These are phyloP conservation scores for Escallonia rubra DNA, from an alignment of 129 eudicot species.

Conservation along the genomic window DNA sequence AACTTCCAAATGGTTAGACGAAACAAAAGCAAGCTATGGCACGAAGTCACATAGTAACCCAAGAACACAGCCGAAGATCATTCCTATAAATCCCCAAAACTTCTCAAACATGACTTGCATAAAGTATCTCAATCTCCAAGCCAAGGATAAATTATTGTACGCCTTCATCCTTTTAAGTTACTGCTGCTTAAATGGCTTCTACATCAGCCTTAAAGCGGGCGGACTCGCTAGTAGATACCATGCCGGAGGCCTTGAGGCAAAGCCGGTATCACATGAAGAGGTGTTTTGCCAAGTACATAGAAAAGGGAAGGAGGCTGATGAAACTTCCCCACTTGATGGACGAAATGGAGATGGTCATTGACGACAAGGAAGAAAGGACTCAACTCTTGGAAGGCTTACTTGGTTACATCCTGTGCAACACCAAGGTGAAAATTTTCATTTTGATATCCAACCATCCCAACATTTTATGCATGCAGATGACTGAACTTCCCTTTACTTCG, in stretches of 20 bases:
- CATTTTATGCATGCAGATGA: not conserved
- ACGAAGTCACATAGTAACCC: slow-evolving; percentile 6
- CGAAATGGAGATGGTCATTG: slow-evolving; percentile 72
- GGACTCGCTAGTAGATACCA: slow-evolving; percentile 58
- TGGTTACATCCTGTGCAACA: slow-evolving; percentile 88
- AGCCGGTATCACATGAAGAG: slow-evolving; percentile 95
- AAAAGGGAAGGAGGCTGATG: slow-evolving; percentile 77
- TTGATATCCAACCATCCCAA: not conserved
- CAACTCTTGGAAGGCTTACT: slow-evolving; percentile 75
- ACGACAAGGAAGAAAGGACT: slow-evolving; percentile 58
- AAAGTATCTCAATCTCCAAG: not conserved
- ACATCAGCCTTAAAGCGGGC: slow-evolving; percentile 58
- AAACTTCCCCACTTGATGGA: slow-evolving; percentile 70
- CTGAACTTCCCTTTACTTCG: not conserved
- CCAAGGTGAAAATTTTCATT: slow-evolving; percentile 47
- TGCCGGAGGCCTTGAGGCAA: slow-evolving; percentile 97
- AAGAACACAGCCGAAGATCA: not conserved
- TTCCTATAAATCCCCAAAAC: slow-evolving; percentile 33
- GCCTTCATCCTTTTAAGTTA: no score
- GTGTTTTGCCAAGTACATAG: slow-evolving; percentile 64
- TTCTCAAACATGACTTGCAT: slow-evolving; percentile 3
- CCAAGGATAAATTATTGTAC: no score
- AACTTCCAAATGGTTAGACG: slow-evolving; percentile 24
- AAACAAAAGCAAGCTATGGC: slow-evolving; percentile 24
- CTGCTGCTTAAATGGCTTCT: slow-evolving; percentile 37